A percentile compares a stretch with the other conserved stretches of the same genome.
These are phyloP conservation scores for Chlamydomonas urium DNA, from an alignment of 139 green algal genomes.

Conservation along the genomic window DNA sequence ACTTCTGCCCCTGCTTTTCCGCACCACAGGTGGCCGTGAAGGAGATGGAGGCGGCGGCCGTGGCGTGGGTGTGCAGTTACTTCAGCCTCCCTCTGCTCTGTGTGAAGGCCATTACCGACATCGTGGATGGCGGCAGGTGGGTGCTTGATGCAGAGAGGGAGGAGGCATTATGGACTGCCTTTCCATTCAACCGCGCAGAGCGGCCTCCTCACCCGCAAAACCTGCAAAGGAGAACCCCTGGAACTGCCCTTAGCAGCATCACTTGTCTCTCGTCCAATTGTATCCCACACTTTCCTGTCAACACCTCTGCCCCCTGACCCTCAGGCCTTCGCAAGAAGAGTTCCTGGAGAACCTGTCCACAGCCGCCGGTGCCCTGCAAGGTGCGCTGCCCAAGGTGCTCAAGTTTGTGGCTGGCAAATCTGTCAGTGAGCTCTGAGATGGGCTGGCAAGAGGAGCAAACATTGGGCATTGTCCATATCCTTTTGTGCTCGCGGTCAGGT, in stretches of 20 bases:
- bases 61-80: slow-evolving; percentile 69
- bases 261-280: neutral
- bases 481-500: too few species aligned
- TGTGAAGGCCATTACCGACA: slow-evolving; percentile 76
- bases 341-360: slow-evolving; percentile 93
- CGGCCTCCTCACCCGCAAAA: too few species aligned
- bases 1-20: too few species aligned
- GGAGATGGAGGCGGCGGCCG: slow-evolving; percentile 93
- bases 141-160: too few species aligned
- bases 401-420: slow-evolving; percentile 75
- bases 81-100: slow-evolving; percentile 63
- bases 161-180: too few species aligned
- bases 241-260: too few species aligned
- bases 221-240: too few species aligned
- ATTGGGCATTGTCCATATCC: too few species aligned
- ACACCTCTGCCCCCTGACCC: neutral
- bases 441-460: too few species aligned
- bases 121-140: slow-evolving; percentile 82
- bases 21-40: slow-evolving; percentile 68
- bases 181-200: too few species aligned
- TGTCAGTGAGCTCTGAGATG: slow-evolving; percentile 68
- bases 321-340: slow-evolving; percentile 64
- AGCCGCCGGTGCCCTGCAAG: slow-evolving; percentile 75
- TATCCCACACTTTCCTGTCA: too few species aligned
- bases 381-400: slow-evolving; percentile 64